Evolutionary conservation across 148 eudicot genomes (phyloP).

Genomic region (Oxyria digyna): DNA sequence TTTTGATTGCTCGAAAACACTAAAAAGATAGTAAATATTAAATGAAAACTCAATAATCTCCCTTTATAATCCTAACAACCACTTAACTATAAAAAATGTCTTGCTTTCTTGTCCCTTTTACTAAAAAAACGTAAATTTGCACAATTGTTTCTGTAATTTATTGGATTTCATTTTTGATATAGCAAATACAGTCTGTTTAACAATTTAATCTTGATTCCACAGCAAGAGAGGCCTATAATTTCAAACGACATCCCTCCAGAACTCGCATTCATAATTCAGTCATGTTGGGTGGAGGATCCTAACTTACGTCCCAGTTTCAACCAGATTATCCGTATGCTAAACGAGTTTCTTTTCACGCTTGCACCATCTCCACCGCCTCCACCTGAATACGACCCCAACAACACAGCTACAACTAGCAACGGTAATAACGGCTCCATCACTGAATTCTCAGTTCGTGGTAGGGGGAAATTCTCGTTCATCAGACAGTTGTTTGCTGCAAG

Average conservation of each 20-base stretch:
- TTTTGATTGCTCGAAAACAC: neutral
- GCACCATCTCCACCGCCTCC: conserved; percentile 51
- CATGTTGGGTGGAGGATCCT: conserved; percentile 92
- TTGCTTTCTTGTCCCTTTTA: no score
- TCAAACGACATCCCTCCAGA: conserved; percentile 72
- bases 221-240: conserved; percentile 74
- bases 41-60: no score
- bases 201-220: conserved; percentile 8
- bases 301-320: conserved; percentile 68
- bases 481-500: conserved; percentile 8
- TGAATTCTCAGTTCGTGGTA: neutral
- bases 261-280: conserved; percentile 53
- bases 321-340: conserved; percentile 76
- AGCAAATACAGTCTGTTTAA: neutral
- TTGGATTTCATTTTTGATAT: no score
- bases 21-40: no score
- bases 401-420: conserved; percentile 26
- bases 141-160: no score
- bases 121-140: no score
- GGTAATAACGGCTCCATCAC: conserved; percentile 41
- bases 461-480: conserved; percentile 4
- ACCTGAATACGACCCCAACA: conserved; percentile 28
- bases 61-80: no score
- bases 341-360: conserved; percentile 42
- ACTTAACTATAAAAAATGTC: no score